Percentiles rank a stretch among this genome's conserved stretches.
phyloP scores from a whole-genome alignment of 305 asterid genomes.

The Solanum aculeatissimum region DNA sequence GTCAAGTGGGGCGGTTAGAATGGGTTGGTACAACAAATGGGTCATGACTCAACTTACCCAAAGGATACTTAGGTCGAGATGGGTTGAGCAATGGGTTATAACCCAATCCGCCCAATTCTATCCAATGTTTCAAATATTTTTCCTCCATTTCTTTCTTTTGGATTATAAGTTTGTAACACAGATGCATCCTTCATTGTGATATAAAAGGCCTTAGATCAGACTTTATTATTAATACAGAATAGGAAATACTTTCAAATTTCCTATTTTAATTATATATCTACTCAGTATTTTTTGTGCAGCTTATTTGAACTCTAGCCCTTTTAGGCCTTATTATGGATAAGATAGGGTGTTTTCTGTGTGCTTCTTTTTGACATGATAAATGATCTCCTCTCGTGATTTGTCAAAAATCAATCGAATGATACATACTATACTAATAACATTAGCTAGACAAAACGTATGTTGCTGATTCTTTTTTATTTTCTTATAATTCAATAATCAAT shows the following conservation, averaged over 20 bases:
- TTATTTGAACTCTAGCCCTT: not conserved
- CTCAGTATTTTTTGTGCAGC: not conserved
- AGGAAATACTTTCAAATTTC: too few relatives aligned
- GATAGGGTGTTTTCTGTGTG: not conserved
- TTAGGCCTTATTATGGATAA: not conserved
- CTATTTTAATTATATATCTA: too few relatives aligned
- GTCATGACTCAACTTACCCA: not conserved
- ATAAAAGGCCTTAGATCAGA: not conserved
- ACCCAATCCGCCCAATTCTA: not conserved
- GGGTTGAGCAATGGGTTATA: not conserved
- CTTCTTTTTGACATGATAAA: not conserved
- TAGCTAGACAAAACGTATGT: not conserved
- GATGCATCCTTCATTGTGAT: not conserved
- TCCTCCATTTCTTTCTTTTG: not conserved
- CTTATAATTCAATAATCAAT: not conserved
- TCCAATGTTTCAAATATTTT: not conserved
- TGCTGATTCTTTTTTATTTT: not conserved
- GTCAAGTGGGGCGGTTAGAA: not conserved
- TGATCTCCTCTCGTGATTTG: not conserved
- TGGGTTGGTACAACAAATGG: not conserved
- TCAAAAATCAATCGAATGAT: not conserved
- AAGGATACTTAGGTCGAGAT: not conserved
- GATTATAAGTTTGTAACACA: not conserved
- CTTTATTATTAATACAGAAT: too few relatives aligned
- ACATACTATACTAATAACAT: not conserved